Evolutionary conservation across 1,284 basidiomycete genomes (phyloP).

Genomic region (Tetrapyrgos nigripes): DNA sequence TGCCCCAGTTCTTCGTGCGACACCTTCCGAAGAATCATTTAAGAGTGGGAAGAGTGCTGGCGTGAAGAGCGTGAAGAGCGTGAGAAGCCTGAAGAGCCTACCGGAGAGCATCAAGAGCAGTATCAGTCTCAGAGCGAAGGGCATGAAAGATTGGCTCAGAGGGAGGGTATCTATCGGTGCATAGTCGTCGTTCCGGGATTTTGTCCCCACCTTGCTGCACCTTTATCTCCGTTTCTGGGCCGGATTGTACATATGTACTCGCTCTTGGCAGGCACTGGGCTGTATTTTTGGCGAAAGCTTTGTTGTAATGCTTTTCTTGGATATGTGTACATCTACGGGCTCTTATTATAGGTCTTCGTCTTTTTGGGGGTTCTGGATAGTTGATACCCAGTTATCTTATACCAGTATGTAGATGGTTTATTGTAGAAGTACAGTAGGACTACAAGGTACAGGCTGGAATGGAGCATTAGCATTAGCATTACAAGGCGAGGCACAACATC

Average conservation of each 20-base stretch:
- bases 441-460: background rate
- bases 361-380: no score
- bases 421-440: background rate
- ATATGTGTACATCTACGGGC: no score
- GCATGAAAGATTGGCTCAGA: conserved; percentile 29
- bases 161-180: conserved; percentile 14
- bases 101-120: conserved; percentile 41
- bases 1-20: conserved; percentile 34
- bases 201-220: no score
- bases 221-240: no score
- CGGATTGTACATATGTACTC: no score
- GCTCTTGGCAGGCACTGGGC: no score
- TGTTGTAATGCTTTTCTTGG: no score
- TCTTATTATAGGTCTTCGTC: no score
- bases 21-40: conserved; percentile 53
- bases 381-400: background rate
- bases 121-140: conserved; percentile 41
- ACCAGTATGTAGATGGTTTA: background rate
- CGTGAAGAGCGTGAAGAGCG: conserved; percentile 46
- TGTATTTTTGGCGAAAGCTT: no score
- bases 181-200: no score
- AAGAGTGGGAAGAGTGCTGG: conserved; percentile 43
- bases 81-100: conserved; percentile 46
- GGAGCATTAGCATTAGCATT: background rate
- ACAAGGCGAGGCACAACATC: conserved; percentile 9